Conservation (phyloP, 2,329 filamentous ascomycete genomes). For the Sporothrix mexicana region DNA sequence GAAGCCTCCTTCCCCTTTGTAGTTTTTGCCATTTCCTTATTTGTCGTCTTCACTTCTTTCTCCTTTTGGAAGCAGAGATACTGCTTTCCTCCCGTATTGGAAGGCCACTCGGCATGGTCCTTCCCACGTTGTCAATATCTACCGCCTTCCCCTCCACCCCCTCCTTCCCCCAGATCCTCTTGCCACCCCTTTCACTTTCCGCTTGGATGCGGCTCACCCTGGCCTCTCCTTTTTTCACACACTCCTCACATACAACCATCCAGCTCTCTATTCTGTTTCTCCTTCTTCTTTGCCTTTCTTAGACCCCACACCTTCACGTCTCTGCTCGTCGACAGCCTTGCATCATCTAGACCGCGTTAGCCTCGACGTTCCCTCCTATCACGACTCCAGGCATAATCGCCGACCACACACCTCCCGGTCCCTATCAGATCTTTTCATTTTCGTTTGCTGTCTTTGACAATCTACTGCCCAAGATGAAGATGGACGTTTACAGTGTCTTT, state of each 20-base stretch:
- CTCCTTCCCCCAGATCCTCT: neutral
- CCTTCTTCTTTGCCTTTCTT: neutral
- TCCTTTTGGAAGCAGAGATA: neutral
- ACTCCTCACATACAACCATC: neutral
- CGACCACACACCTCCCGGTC: neutral
- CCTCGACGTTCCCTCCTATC: neutral
- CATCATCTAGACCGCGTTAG: constrained; percentile 13
- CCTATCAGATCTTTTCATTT: neutral
- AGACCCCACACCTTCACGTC: neutral
- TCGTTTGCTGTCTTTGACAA: no score
- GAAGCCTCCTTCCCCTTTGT: neutral
- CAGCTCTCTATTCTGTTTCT: neutral
- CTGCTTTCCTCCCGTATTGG: neutral
- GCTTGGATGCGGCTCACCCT: neutral
- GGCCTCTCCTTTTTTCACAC: neutral
- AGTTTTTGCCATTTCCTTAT: neutral
- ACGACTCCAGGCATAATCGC: neutral
- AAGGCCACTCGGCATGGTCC: neutral
- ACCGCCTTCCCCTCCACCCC: constrained; percentile 7
- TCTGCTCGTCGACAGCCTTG: neutral
- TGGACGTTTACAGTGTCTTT: constrained; percentile 61
- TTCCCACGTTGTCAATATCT: neutral
- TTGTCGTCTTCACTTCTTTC: neutral
- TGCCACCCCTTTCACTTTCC: neutral
- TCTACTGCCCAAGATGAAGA: constrained; percentile 38